Evolutionary conservation across 1,284 basidiomycete genomes (phyloP), one percentile per base, ranked within the genome.

Genomic region (Bondarzewia mesenterica): DNA sequence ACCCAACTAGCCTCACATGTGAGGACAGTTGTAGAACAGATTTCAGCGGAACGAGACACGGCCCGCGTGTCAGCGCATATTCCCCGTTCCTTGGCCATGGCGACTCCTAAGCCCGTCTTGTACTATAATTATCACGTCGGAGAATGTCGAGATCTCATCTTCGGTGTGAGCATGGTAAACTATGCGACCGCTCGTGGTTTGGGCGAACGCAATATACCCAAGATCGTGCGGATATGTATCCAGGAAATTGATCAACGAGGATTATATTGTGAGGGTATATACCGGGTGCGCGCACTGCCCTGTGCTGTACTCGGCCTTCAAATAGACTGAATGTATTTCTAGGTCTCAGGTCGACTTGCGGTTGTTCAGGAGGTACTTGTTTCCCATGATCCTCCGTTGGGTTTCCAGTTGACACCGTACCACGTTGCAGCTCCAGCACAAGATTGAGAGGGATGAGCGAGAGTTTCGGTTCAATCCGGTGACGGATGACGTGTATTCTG

Each of bases 161-260:
- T 98, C 62, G 95, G 95, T 21, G 85, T 97, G 53, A 85, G 82
- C 54, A 69, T 99, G 47, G 83, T 86, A 46, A 94, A 98, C 63
- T 98, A 99, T 62, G 90, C 93, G 10, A 92, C 87, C 26, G 79
- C 88, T 4, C 82, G 91, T 52, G 78, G 79, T 43, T 65, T 88
- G n/a, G 74, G 73, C 35, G 85, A 89, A 38, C 77, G 79, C 8
- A 79, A 90, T 25, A 74, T 89, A 2, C 95, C 95, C 0, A 85
- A 85, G 60, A 87, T 98, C 49, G 74, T 98, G 8, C 76, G 75
- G 50, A 82, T 94, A 54, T 94, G 90, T 63, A 84, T 96, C 50
- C 72, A 78, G 46, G 92, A 92, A 56, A 80, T 97, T 35, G 92
- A 96, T 59, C 73, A 75, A 54, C 73, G 86, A 51, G 91, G 90